Conservation (phyloP, 257 asterid species). For the Sherardia arvensis region DNA sequence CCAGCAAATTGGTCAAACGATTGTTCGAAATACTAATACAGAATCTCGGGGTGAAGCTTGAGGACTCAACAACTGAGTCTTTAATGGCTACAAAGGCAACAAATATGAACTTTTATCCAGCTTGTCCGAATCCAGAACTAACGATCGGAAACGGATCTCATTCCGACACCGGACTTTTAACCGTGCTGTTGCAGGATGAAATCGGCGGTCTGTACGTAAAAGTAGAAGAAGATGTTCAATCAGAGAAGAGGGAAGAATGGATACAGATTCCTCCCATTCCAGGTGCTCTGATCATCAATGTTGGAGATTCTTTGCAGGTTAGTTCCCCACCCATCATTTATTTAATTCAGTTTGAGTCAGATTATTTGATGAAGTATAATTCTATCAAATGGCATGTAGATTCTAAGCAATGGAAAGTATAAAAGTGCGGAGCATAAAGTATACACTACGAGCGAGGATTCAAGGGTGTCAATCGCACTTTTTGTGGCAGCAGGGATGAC, state of each 20-base stretch:
- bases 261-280: slow-evolving; percentile 3
- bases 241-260: background rate
- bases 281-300: background rate
- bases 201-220: background rate
- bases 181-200: background rate
- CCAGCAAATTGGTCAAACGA: background rate
- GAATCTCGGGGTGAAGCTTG: background rate
- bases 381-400: background rate
- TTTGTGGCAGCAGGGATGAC: background rate
- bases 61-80: background rate
- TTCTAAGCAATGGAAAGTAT: background rate
- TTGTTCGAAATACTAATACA: background rate
- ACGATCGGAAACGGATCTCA: background rate
- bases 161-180: background rate
- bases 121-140: slow-evolving; percentile 5
- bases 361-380: too few species aligned
- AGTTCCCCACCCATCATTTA: too few species aligned
- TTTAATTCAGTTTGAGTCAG: too few species aligned
- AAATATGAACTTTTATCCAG: slow-evolving; percentile 1
- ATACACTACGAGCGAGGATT: background rate
- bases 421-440: background rate
- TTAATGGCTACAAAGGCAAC: background rate
- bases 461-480: background rate
- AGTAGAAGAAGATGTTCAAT: background rate
- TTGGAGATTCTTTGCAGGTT: slow-evolving; percentile 8